phyloP scores from a whole-genome alignment of 78 protist genomes.

The Cavenderia fasciculata region DNA sequence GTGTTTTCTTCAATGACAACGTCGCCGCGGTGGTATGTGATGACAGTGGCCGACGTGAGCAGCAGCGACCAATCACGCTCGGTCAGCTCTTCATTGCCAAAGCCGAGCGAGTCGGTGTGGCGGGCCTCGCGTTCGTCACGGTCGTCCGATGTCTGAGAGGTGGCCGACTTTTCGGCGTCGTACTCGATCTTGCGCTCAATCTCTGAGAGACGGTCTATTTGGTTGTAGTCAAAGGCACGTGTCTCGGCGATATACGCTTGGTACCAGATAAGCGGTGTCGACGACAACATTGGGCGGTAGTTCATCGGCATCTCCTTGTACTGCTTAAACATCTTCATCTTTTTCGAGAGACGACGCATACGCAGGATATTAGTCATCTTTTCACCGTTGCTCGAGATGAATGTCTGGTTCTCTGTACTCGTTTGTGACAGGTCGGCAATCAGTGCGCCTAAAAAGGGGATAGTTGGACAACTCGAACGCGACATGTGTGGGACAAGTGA shows the following conservation, averaged over 20 bases:
- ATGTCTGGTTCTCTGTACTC: conserved; percentile 63
- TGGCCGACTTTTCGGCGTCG: conserved; percentile 34
- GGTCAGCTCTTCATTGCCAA: conserved; percentile 58
- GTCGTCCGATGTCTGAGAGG: background rate
- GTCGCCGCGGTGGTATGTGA: conserved; percentile 80
- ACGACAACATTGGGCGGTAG: background rate
- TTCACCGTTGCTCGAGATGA: conserved; percentile 58
- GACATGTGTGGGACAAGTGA: conserved; percentile 16
- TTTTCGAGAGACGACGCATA: conserved; percentile 53
- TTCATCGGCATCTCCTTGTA: conserved; percentile 46
- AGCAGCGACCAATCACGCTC: conserved; percentile 82
- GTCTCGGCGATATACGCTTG: conserved; percentile 31
- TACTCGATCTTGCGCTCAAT: conserved; percentile 43
- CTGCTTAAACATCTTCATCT: conserved; percentile 70
- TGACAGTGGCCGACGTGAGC: conserved; percentile 69
- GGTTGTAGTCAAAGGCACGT: conserved; percentile 26
- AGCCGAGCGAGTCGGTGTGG: conserved; percentile 33
- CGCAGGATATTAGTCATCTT: conserved; percentile 68
- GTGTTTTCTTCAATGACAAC: conserved; percentile 78
- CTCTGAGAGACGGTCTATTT: conserved; percentile 67
- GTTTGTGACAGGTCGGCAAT: conserved; percentile 78
- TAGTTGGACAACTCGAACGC: conserved; percentile 38
- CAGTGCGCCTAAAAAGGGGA: conserved; percentile 65
- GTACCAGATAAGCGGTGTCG: conserved; percentile 12
- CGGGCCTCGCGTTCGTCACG: background rate